These are phyloP conservation scores for Fusarium udum DNA, from an alignment of 2,329 filamentous ascomycete genomes.

Conservation along the genomic window DNA sequence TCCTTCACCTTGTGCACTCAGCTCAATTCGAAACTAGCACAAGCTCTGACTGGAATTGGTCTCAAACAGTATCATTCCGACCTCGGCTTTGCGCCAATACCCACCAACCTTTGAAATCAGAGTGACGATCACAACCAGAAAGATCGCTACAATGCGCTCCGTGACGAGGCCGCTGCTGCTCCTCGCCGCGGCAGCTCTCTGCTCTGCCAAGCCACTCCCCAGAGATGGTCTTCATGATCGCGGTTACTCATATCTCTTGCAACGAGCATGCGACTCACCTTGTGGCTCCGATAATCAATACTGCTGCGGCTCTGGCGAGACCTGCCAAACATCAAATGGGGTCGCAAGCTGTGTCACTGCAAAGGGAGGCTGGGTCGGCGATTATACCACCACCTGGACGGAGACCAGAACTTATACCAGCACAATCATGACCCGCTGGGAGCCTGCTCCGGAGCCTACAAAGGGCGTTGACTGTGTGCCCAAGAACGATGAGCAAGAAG, in stretches of 20 bases:
- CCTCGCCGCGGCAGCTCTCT: constrained; percentile 48
- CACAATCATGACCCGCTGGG: constrained; percentile 62
- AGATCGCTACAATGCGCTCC: constrained; percentile 37
- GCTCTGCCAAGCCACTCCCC: constrained; percentile 59
- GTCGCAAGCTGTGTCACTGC: constrained; percentile 60
- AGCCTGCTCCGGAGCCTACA: constrained; percentile 56
- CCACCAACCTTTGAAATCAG: background rate
- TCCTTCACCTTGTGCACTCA: constrained; percentile 1
- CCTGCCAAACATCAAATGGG: constrained; percentile 61
- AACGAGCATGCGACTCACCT: constrained; percentile 59
- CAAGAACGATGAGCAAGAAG: constrained; percentile 61
- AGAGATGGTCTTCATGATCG: constrained; percentile 58
- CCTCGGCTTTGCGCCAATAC: constrained; percentile 9
- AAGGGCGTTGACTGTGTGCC: constrained; percentile 61
- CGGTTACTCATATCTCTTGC: constrained; percentile 62
- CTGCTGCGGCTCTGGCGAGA: constrained; percentile 61
- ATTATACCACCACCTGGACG: constrained; percentile 68
- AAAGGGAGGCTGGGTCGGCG: constrained; percentile 46
- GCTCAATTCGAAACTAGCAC: constrained; percentile 15
- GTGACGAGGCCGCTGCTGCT: constrained; percentile 49
- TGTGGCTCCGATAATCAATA: constrained; percentile 65
- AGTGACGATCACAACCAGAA: background rate
- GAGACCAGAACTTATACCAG: constrained; percentile 68
- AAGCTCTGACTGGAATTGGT: constrained; percentile 21
- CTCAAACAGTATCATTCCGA: constrained; percentile 16